Percentiles rank a stretch among this genome's conserved stretches.
phyloP scores from a whole-genome alignment of 306 rosid genomes.

The Malus asiatica region DNA sequence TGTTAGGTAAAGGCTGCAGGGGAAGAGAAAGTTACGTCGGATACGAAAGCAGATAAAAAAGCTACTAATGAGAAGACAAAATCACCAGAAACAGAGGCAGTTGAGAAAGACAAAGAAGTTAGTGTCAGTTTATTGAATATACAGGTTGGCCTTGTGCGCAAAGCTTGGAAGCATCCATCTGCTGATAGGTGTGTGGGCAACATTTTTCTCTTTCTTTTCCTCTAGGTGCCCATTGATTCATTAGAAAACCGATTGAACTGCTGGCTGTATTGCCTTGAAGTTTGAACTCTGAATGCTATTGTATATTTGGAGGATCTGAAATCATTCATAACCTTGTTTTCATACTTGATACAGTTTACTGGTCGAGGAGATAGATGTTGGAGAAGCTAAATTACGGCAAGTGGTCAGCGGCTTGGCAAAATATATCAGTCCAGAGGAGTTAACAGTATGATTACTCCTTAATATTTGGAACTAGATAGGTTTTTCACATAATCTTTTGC shows the following conservation, averaged over 20 bases:
- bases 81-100: constrained; percentile 38
- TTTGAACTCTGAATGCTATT: background rate
- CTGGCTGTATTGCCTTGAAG: background rate
- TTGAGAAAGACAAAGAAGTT: constrained; percentile 66
- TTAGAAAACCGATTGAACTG: background rate
- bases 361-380: constrained; percentile 93
- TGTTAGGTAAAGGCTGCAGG: constrained; percentile 41
- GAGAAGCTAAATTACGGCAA: constrained; percentile 78
- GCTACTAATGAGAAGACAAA: constrained; percentile 51
- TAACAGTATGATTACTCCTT: constrained; percentile 47
- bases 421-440: constrained; percentile 69
- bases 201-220: background rate
- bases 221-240: background rate
- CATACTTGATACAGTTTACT: constrained; percentile 48
- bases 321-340: background rate
- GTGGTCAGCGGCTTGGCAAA: constrained; percentile 97
- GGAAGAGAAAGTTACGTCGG: background rate
- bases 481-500: constrained; percentile 1
- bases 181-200: constrained; percentile 72
- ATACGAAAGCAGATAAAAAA: constrained; percentile 16
- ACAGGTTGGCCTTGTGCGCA: constrained; percentile 77
- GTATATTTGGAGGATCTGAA: background rate
- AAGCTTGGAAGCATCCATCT: constrained; percentile 98
- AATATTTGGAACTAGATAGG: background rate
- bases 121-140: constrained; percentile 86